Base-by-base conservation (phyloP, 352 stramenopile species). In the Pythium angustatum region DNA sequence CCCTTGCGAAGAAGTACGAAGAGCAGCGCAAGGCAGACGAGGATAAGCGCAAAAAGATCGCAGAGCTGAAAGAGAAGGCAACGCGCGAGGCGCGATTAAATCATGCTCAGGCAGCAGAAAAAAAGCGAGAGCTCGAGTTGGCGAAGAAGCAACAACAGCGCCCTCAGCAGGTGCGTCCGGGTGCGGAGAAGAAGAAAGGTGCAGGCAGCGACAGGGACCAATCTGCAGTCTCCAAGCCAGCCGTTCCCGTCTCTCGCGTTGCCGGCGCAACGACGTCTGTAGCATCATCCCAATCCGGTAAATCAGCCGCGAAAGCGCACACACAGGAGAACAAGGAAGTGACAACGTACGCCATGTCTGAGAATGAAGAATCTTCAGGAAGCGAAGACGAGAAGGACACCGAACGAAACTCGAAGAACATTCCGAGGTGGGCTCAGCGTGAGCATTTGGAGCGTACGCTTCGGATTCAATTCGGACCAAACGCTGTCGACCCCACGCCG, bases 301-400 rank as follows among this genome's bases (percentile, higher is more conserved):
- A 76, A 45, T n/a, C 50, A 28, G 64, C 60, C 24, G 24, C 45
- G 3, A 84, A 79, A 43, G 40, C 68, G 52, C 59, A n/a, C n/a
- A 48, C 8, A 22, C 31, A 22, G 6, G 17, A 56, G 11, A 36
- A 41, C 0, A 63, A 58, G 26, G 73, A 76, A 19, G 11, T 78
- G 15, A 77, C 65, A 14, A 92, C 77, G 24, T 93, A 93, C 69
- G 76, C 84, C 30, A 91, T 94, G 74, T 95, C 87, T 24, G 87
- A 95, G 54, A 88, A 90, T 24, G 75, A 69, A n/a, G 78, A 92
- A 31, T 90, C 75, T 26, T 90, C 75, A 6, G 75, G 76, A 27
- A 83, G 73, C 9, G 82, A 90, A 30, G 68, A 78, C 26, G 75
- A 76, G n/a, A 68, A 69, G 17, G 61, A 73, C 31, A 70, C 55